A percentile compares a stretch with the other conserved stretches of the same genome.
These are phyloP conservation scores for Colletotrichum acutatum DNA, from an alignment of 2,329 filamentous ascomycete species.

Conservation along the genomic window DNA sequence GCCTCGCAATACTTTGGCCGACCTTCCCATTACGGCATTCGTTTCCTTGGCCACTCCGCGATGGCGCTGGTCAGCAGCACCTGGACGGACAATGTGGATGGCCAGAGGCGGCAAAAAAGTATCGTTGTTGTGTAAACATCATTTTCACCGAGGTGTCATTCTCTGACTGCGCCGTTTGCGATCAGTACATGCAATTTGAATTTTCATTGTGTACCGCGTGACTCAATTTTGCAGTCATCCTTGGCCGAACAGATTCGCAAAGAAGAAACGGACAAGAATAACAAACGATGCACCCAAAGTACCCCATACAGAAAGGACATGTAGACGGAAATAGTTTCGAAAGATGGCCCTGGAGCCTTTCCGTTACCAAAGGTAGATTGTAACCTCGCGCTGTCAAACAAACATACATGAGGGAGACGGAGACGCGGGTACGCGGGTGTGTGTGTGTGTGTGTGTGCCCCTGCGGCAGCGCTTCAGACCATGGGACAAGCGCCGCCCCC, in stretches of 20 bases:
- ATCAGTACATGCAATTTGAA: neutral
- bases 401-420: neutral
- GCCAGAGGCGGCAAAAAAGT: neutral
- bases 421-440: neutral
- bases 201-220: neutral
- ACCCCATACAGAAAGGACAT: neutral
- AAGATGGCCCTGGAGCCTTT: neutral
- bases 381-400: neutral
- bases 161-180: neutral
- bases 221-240: neutral
- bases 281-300: neutral
- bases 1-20: neutral
- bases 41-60: slow-evolving; percentile 2
- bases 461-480: neutral
- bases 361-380: neutral
- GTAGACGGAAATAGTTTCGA: neutral
- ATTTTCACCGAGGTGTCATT: slow-evolving; percentile 1
- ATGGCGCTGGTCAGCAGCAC: slow-evolving; percentile 29
- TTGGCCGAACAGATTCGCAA: neutral
- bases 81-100: neutral
- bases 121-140: neutral
- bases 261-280: neutral
- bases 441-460: neutral
- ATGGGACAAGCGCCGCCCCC: neutral
- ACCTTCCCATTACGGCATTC: slow-evolving; percentile 3